Base-by-base conservation (phyloP, 805 yeast species). In the Maudiozyma saulgeensis region DNA sequence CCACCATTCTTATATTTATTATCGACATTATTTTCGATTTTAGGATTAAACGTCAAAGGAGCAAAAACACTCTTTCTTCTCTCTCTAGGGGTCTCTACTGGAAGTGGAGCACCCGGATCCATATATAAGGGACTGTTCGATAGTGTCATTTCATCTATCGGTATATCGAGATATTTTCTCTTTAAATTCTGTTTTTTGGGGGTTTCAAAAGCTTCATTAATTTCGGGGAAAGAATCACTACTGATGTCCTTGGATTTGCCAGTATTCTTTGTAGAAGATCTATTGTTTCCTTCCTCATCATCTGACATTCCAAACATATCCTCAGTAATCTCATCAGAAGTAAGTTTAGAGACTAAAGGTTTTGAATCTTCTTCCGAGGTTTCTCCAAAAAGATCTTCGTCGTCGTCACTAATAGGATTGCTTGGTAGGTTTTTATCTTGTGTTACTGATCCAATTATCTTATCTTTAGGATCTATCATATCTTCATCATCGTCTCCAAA, bases 1-100 rank as follows among this genome's bases (percentile, higher is more conserved):
- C 99, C 99, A 6, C 99, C 99, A 54, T 76, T 76, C 12, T 83
- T 82, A 59, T 91, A 91, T 60, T 91, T 91, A 49, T 85, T 80
- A 61, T 91, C 98, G 39, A 91, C 81, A 50, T 78, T 80, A 44
- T 78, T 76, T 49, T 80, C 81, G 48, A 87, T 84, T 18, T 83
- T 76, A 0, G 96, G 96, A 57, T 87, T 84, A 68, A 89, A 90
- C 41, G 77, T 74, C 41, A 89, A 70, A 0, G 96, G 95, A 0
- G 96, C 86, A 66, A 88, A 90, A 0, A 83, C 79, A 41, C 96
- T 86, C 49, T 69, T 77, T 46, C 64, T 69, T 45, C 63, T 66
- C 11, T 69, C 76, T 41, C 62, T 72, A n/a, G 78, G 76, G 0
- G 79, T 68, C 50, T 54, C 74, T 18, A 78, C 66, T 0, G 95